These are phyloP conservation scores for Thalassiosira profunda DNA, from an alignment of 108 stramenopile species.

Conservation along the genomic window DNA sequence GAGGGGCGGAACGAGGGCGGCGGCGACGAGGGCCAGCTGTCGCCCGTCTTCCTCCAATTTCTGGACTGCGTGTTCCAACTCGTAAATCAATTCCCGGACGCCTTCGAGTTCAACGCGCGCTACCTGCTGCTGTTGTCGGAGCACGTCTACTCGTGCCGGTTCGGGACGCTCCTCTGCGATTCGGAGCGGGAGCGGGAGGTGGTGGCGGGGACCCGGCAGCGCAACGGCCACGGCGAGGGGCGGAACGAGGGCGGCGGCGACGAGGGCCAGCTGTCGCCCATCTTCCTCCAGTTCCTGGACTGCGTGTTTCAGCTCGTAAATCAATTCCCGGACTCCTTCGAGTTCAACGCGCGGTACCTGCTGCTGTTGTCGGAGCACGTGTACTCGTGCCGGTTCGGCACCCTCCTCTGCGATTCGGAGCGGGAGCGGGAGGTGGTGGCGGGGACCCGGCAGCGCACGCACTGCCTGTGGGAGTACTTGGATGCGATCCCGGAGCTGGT, in stretches of 20 bases:
- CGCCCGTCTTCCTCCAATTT: slow-evolving; percentile 98
- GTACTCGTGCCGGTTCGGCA: slow-evolving; percentile 95
- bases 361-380: slow-evolving; percentile 83
- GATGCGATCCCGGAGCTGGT: slow-evolving; percentile 55
- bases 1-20: slow-evolving; percentile 79
- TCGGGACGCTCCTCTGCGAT: slow-evolving; percentile 95
- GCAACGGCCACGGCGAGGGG: slow-evolving; percentile 95
- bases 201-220: slow-evolving; percentile 77
- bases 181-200: slow-evolving; percentile 88
- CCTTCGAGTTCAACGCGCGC: slow-evolving; percentile 87
- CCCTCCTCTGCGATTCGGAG: slow-evolving; percentile 93
- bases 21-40: slow-evolving; percentile 87
- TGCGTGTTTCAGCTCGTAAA: slow-evolving; percentile 94
- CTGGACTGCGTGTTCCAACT: slow-evolving; percentile 97
- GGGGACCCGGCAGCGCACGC: slow-evolving; percentile 82
- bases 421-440: slow-evolving; percentile 84
- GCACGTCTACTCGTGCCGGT: slow-evolving; percentile 92
- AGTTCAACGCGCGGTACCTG: slow-evolving; percentile 87
- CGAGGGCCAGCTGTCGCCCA: slow-evolving; percentile 94
- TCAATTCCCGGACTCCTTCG: slow-evolving; percentile 89
- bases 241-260: slow-evolving; percentile 70
- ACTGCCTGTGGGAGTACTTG: slow-evolving; percentile 88
- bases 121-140: slow-evolving; percentile 84
- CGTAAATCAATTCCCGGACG: slow-evolving; percentile 83
- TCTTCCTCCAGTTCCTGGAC: slow-evolving; percentile 99